Base-by-base conservation (phyloP, 2,329 filamentous ascomycete genomes). In the Xylariales sp. region DNA sequence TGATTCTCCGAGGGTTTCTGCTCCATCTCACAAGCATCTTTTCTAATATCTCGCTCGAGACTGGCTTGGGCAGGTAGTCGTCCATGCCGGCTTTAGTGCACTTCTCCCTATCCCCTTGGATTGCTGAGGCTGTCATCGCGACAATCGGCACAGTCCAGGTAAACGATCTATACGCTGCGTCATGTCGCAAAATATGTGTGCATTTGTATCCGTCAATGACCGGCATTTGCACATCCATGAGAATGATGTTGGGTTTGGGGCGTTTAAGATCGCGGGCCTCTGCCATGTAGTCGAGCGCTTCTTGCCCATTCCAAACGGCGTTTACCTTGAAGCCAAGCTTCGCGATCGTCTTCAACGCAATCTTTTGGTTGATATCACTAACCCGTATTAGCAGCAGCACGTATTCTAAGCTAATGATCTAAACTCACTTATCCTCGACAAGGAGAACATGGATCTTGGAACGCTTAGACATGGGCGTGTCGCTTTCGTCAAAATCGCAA, bases 221-320 rank as follows among this genome's bases (percentile, higher is more conserved):
- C n/a, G 52, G 52, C 52, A 54, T 54, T n/a, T 39, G 32, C 3
- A 54, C 52, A 41, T 54, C 52, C 52, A 54, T 54, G 32, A 54
- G 52, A 23, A 54, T 54, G 34, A 54, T 39, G 23, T 39, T n/a
- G 32, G 52, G 52, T 39, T 54, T 54, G 23, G 32, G 52, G 3
- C 32, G 30, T 39, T 54, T 39, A 5, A 4, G 8, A 39, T 54
- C 34, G 16, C 32, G 10, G 8, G 32, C n/a, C 8, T 54, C 52
- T 39, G 39, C 12, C 8, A 54, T 54, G 10, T 54, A 54, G 7
- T 54, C 52, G 7, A 54, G 52, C 1, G 34, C 52, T 54, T 54
- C 52, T 23, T 54, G 52, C 14, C 52, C 52, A 23, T 54, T 54
- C 52, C 34, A 39, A 36, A 54, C 52, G 39, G 52, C 52, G 5